Evolutionary conservation across 768 basidiomycete genomes (phyloP).

Genomic region (Boletus speciosus): DNA sequence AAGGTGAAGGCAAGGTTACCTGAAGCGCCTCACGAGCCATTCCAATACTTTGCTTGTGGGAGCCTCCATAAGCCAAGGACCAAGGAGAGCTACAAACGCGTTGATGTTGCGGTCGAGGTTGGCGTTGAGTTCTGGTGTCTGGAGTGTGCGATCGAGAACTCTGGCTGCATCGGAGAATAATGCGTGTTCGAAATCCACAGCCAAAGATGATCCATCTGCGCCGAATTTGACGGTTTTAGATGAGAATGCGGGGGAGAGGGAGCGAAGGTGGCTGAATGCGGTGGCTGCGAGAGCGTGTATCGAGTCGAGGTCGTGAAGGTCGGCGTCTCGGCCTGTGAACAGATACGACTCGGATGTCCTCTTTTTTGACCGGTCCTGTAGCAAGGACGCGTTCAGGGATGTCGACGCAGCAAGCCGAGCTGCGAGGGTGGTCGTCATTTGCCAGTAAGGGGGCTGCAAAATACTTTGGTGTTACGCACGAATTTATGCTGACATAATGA

Average conservation of each 20-base stretch:
- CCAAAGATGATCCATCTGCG: conserved; percentile 14
- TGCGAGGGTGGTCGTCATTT: conserved; percentile 69
- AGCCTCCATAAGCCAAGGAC: conserved; percentile 76
- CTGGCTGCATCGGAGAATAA: conserved; percentile 82
- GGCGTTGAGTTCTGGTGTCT: conserved; percentile 56
- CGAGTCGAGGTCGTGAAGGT: conserved; percentile 83
- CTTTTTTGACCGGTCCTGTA: conserved; percentile 59
- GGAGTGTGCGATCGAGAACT: conserved; percentile 72
- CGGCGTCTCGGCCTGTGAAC: conserved; percentile 78
- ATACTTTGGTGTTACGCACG: background rate
- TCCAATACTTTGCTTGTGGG: conserved; percentile 84
- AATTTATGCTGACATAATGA: background rate
- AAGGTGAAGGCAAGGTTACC: conserved; percentile 45
- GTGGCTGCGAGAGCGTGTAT: conserved; percentile 78
- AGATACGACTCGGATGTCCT: conserved; percentile 79
- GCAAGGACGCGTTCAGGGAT: conserved; percentile 73
- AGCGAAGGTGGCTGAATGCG: conserved; percentile 68
- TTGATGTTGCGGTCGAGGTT: conserved; percentile 61
- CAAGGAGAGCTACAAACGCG: conserved; percentile 64
- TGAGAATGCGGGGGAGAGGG: conserved; percentile 53
- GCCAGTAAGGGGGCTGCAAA: too few relatives aligned
- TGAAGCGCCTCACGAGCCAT: conserved; percentile 92
- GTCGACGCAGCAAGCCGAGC: conserved; percentile 73
- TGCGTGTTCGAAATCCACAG: conserved; percentile 54
- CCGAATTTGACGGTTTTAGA: conserved; percentile 12